phyloP scores from a whole-genome alignment of 192 early-diverging fungal genomes.

The Pilobolus umbonatus region DNA sequence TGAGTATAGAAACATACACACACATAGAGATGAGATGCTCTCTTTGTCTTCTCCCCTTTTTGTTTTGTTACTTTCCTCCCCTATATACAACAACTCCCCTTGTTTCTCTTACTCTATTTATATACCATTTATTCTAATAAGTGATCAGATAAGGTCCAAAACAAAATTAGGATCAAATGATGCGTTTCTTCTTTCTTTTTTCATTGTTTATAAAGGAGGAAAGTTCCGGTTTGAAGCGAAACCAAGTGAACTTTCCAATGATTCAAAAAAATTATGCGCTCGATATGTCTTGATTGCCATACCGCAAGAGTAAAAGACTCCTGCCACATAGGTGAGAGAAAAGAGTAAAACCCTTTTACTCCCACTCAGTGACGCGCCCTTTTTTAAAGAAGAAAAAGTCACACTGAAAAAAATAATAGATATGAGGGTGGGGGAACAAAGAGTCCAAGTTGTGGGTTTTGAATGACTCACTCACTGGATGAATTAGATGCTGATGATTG shows the following conservation, averaged over 20 bases:
- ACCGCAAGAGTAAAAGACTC: conserved; percentile 31
- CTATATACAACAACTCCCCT: no score
- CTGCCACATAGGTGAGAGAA: conserved; percentile 13
- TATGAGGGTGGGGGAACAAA: background rate
- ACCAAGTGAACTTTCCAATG: conserved; percentile 25
- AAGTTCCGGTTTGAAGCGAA: conserved; percentile 33
- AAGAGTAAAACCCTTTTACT: background rate
- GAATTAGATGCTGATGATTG: conserved; percentile 36
- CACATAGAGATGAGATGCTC: no score
- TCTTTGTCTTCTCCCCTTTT: no score
- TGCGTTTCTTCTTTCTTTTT: background rate
- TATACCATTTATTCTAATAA: no score
- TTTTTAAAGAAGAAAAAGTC: conserved; percentile 16
- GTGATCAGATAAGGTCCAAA: no score
- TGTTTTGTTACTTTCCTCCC: no score
- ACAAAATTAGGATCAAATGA: background rate
- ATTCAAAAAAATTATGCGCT: conserved; percentile 42
- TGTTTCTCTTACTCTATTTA: no score
- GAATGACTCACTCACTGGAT: background rate
- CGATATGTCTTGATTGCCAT: conserved; percentile 41
- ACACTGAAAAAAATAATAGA: background rate
- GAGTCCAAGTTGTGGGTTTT: conserved; percentile 26
- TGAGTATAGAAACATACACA: no score
- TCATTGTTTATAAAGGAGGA: conserved; percentile 3
- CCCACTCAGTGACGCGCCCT: conserved; percentile 29